A percentile compares a stretch with the other conserved stretches of the same genome.
phyloP scores from a whole-genome alignment of 352 stramenopile species.

The Blastocystis sp. region DNA sequence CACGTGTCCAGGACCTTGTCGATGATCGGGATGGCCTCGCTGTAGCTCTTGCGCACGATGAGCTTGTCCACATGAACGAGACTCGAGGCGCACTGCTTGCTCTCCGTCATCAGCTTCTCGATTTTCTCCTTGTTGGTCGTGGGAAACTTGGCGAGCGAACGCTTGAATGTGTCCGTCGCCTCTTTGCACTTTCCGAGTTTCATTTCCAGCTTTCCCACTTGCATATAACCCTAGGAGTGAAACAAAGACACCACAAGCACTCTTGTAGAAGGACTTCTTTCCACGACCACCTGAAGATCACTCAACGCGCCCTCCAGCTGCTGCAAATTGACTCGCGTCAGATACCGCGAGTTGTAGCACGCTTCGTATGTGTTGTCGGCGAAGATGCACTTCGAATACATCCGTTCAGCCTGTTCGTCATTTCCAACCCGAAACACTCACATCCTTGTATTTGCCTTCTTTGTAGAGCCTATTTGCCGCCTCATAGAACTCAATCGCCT shows the following conservation, averaged over 20 bases:
- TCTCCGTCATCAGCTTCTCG: not conserved
- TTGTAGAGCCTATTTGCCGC: not conserved
- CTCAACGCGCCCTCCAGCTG: constrained; percentile 7
- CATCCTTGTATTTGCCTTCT: constrained; percentile 2
- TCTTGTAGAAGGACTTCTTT: constrained; percentile 2
- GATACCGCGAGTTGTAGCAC: constrained; percentile 42
- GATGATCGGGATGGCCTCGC: not conserved
- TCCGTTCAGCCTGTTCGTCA: not conserved
- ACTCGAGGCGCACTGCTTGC: not conserved
- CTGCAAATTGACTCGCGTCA: not conserved
- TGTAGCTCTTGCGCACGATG: not conserved
- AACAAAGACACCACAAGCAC: not conserved
- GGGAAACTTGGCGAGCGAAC: not conserved
- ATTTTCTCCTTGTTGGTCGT: constrained; percentile 11
- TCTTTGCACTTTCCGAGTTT: constrained; percentile 41
- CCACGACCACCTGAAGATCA: not conserved
- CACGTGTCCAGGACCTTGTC: constrained; percentile 5
- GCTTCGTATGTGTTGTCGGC: not conserved
- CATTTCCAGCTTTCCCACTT: constrained; percentile 30
- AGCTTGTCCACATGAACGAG: not conserved
- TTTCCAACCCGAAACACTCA: not conserved
- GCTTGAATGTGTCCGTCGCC: not conserved
- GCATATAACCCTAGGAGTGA: constrained; percentile 20
- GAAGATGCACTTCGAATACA: constrained; percentile 56
- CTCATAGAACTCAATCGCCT: not conserved